A percentile compares a stretch with the other conserved stretches of the same genome.
These are phyloP conservation scores for Amaranthus cruentus DNA, from an alignment of 148 eudicot genomes.

Conservation along the genomic window DNA sequence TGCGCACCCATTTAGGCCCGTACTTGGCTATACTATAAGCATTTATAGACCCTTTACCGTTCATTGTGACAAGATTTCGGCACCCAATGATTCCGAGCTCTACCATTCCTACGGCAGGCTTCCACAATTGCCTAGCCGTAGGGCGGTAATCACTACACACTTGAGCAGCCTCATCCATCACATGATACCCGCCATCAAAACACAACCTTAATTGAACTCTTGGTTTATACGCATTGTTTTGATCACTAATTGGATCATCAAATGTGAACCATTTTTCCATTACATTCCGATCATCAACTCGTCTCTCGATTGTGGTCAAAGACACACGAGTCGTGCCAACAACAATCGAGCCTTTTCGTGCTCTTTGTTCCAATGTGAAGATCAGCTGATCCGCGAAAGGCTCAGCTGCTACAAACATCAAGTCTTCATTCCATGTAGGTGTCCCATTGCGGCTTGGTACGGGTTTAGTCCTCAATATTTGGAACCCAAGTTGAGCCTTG, in stretches of 20 bases:
- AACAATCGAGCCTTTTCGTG: conserved; percentile 39
- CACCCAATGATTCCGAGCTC: conserved; percentile 87
- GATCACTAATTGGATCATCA: conserved; percentile 43
- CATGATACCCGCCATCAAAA: conserved; percentile 95
- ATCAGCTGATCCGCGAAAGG: conserved; percentile 61
- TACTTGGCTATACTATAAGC: conserved; percentile 87
- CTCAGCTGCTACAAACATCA: conserved; percentile 74
- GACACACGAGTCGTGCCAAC: conserved; percentile 53
- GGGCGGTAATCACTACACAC: conserved; percentile 89
- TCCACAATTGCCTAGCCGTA: conserved; percentile 91
- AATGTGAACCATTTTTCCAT: conserved; percentile 59
- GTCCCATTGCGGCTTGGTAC: conserved; percentile 42
- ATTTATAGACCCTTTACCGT: conserved; percentile 69
- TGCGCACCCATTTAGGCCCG: conserved; percentile 91
- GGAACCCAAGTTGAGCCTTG: conserved; percentile 73
- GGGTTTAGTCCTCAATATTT: conserved; percentile 54
- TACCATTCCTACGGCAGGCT: conserved; percentile 62
- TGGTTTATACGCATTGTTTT: conserved; percentile 48
- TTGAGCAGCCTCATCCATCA: conserved; percentile 91
- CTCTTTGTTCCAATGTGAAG: conserved; percentile 48
- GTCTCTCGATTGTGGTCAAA: conserved; percentile 64
- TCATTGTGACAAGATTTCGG: conserved; percentile 48
- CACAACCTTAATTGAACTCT: conserved; percentile 75
- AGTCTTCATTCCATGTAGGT: conserved; percentile 76
- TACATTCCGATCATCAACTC: conserved; percentile 84